Evolutionary conservation across 1,284 basidiomycete species (phyloP).

Genomic region (Malassezia cuniculi): DNA sequence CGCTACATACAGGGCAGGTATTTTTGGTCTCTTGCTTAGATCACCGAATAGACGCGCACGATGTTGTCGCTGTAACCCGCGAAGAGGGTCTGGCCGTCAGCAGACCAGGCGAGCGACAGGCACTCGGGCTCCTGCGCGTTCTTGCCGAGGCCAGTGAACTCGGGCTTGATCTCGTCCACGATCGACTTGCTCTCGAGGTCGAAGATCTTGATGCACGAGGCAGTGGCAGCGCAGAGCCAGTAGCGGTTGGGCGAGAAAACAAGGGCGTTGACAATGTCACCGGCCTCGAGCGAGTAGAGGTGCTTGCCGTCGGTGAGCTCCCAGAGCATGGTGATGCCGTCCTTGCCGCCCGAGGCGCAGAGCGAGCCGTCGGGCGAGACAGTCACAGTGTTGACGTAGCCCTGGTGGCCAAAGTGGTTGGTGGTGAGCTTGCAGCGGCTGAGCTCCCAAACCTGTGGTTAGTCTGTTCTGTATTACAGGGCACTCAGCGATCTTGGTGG

Average conservation of each 20-base stretch:
- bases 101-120: constrained; percentile 95
- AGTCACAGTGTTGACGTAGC: constrained; percentile 97
- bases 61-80: constrained; percentile 51
- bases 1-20: constrained; percentile 14
- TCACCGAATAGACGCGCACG: constrained; percentile 46
- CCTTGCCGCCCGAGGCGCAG: constrained; percentile 97
- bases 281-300: constrained; percentile 98
- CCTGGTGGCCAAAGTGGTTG: constrained; percentile 99
- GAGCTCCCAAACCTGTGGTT: constrained; percentile 86
- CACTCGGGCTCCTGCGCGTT: constrained; percentile 81
- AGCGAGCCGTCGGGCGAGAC: constrained; percentile 98
- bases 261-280: constrained; percentile 95
- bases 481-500: constrained; percentile 65
- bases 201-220: constrained; percentile 81
- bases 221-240: constrained; percentile 98
- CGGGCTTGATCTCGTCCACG: constrained; percentile 83
- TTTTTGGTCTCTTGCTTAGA: too few relatives aligned
- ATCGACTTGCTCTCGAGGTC: constrained; percentile 60
- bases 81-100: constrained; percentile 92
- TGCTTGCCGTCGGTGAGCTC: constrained; percentile 99
- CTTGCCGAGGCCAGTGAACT: constrained; percentile 52
- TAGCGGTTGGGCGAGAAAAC: constrained; percentile 86
- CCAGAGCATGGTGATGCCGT: constrained; percentile 97
- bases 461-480: constrained; percentile 1
- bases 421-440: constrained; percentile 99